Base-by-base conservation (phyloP, 495 filamentous ascomycete genomes). In the Lepraria neglecta region DNA sequence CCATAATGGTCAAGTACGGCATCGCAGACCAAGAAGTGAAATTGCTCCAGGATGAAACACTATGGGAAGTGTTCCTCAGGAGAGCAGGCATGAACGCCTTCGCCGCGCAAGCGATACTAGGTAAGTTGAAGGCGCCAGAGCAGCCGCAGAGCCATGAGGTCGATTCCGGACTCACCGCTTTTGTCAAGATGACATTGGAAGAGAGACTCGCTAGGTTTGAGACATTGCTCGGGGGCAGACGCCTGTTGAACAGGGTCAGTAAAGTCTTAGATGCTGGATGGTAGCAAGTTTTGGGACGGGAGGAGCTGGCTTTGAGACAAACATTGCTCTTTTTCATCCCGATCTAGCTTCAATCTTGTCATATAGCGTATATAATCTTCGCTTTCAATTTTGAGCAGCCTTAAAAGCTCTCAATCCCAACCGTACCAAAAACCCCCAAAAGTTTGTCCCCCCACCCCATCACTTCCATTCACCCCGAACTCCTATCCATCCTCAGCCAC, bases 51-150 rank as follows among this genome's bases (percentile, higher is more conserved):
- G 60, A 61, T 3, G 84, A 89, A 66, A 83, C 82, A n/a, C 67
- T 72, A 31, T 90, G 87, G 85, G 91, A 95, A 71, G 35, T 84
- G 12, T 91, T 90, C 65, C 74, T 95, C 17, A 79, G 89, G 27
- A 70, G 77, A n/a, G 79, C 80, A 14, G 91, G 91, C 4, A 72
- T 94, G 73, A 95, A 95, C 74, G 82, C 86, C 4, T 94, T 81
- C 70, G 91, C 88, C 3, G 90, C 91, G 24, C 89, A 92, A 67
- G 79, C 76, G 17, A 73, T 92, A 0, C 73, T 92, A 27, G 74
- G 74, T 15, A 70, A 69, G 45, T 61, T 87, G 12, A 81, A 78
- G 62, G 65, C 68, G 2, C 73, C 74, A 7, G 70, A 67, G 5
- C 66, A 66, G 3, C 28, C 11, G 21, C 28, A 27, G 21, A 12